A percentile compares a stretch with the other conserved stretches of the same genome.
Evolutionary conservation across 371 early-diverging fungal genomes (phyloP).

Genomic region (Apophysomyces sp.): DNA sequence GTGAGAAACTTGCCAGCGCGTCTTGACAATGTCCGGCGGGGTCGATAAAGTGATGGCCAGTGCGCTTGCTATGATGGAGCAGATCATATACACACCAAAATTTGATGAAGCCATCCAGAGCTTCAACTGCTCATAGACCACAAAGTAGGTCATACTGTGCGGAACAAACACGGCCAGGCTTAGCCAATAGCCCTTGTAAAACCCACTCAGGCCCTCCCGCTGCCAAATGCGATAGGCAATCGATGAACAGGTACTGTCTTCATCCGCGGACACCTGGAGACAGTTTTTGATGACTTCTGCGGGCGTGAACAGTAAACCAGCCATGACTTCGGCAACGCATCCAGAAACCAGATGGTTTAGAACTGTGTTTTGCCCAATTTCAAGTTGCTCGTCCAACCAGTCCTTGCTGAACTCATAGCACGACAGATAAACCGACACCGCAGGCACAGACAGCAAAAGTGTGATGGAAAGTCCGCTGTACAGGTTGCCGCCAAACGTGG

Average conservation of each 20-base stretch:
- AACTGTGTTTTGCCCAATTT: conserved; percentile 7
- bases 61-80: conserved; percentile 61
- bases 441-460: conserved; percentile 71
- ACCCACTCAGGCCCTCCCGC: conserved; percentile 39
- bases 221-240: not conserved
- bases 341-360: conserved; percentile 54
- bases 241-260: not conserved
- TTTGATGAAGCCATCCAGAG: conserved; percentile 15
- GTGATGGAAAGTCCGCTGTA: conserved; percentile 75
- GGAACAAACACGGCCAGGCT: conserved; percentile 73
- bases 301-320: conserved; percentile 71
- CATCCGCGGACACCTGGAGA: conserved; percentile 45
- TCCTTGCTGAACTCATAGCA: conserved; percentile 71
- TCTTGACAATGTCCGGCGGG: conserved; percentile 80
- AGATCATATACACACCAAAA: conserved; percentile 53
- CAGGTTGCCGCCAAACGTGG: conserved; percentile 17
- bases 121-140: conserved; percentile 77
- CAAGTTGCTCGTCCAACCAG: not conserved
- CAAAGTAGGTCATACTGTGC: conserved; percentile 71
- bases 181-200: conserved; percentile 76
- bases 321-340: conserved; percentile 54
- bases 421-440: conserved; percentile 69
- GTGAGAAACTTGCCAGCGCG: conserved; percentile 73
- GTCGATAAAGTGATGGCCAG: conserved; percentile 64
- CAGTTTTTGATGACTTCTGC: conserved; percentile 83